Percentiles rank a stretch among this genome's conserved stretches.
These are phyloP conservation scores for Castanea crenata DNA, from an alignment of 306 rosid genomes.

Conservation along the genomic window DNA sequence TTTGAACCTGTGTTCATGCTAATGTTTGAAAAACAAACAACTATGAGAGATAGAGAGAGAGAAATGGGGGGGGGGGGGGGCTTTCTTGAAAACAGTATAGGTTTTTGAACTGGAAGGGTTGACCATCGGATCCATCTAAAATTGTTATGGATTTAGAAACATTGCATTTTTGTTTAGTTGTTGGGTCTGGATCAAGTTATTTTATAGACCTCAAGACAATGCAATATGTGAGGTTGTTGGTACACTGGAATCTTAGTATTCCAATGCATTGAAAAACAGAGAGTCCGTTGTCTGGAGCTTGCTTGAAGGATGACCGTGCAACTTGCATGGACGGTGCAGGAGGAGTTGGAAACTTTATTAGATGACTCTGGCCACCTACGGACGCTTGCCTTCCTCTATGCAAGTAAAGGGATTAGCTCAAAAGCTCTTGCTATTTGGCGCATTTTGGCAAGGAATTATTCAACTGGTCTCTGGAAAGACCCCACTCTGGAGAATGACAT, in stretches of 20 bases:
- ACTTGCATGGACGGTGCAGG: slow-evolving; percentile 72
- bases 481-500: slow-evolving; percentile 39
- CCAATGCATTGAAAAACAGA: slow-evolving; percentile 53
- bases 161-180: slow-evolving; percentile 4
- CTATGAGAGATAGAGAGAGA: not conserved
- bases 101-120: slow-evolving; percentile 5
- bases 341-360: slow-evolving; percentile 89
- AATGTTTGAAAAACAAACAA: not conserved
- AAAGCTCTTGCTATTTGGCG: slow-evolving; percentile 91
- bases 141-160: not conserved
- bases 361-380: slow-evolving; percentile 89
- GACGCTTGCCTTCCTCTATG: slow-evolving; percentile 90
- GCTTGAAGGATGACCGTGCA: slow-evolving; percentile 51
- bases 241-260: slow-evolving; percentile 40
- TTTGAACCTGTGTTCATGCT: not conserved
- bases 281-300: slow-evolving; percentile 38
- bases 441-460: slow-evolving; percentile 77
- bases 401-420: slow-evolving; percentile 92
- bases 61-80: too few species aligned
- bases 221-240: slow-evolving; percentile 32
- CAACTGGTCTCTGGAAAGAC: slow-evolving; percentile 81
- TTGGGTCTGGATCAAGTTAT: slow-evolving; percentile 14
- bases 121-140: not conserved
- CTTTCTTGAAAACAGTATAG: not conserved
- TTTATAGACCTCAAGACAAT: slow-evolving; percentile 33